Evolutionary conservation across 2,329 filamentous ascomycete species (phyloP), one percentile per base, ranked within the genome.

Genomic region (Beauveria brongniartii): DNA sequence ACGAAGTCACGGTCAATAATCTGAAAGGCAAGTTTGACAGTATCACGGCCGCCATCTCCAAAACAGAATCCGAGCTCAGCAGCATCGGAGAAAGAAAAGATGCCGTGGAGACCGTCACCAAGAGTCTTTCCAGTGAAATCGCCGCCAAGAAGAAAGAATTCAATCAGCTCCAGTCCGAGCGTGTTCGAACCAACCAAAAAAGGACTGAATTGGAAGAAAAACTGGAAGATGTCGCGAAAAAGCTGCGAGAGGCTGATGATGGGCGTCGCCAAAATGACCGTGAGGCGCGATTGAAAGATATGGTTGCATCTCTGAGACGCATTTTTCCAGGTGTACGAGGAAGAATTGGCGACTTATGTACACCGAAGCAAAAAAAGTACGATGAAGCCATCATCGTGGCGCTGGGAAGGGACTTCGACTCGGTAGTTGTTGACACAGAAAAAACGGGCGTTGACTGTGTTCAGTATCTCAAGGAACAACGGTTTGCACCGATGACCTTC

Each of bases 281-380:
- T 70, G 93, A 97, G 70, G 77, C 83, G 28, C 82, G 86, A 62
- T 86, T 88, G 69, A 91, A 91, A 68, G 92, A 96, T 70, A 89
- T 91, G 70, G 87, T 97, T 40, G 86, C 87, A 12, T 87, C 90
- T 37, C 80, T 99, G 68, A 96, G 96, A 73, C 88, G 92, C 57
- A 89, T 96, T 64, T 96, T 92, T 68, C 91, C 92, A 1, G 93
- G 93, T 52, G 93, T 99, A 50, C 90, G 90, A 66, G 94, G 94
- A 22, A 87, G 93, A 51, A 85, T 97, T 51, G 91, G 91, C 64
- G 91, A 96, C 65, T 83, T 99, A 47, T 97, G 94, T 77, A 92
- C 91, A 66, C 93, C 94, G 1, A 97, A 97, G 74, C 91, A 97
- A 76, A 97, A 96, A 76, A 97, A 97, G 73, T 99, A 88, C 69